These are phyloP conservation scores for Amanita polypyramis DNA, from an alignment of 768 basidiomycete species.

Conservation along the genomic window DNA sequence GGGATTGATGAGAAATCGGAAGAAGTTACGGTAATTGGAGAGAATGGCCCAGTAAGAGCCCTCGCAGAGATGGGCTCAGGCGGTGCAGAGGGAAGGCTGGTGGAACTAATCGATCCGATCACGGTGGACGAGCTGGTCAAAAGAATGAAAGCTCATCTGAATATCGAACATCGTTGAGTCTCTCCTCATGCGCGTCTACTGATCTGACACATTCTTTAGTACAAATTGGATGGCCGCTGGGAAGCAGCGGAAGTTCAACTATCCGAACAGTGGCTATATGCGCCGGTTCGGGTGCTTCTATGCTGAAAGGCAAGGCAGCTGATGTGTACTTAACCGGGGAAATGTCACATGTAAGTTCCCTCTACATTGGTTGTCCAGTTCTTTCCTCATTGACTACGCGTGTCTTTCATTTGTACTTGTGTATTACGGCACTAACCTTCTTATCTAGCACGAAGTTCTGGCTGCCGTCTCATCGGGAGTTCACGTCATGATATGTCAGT, in stretches of 20 bases:
- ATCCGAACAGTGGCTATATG: constrained; percentile 74
- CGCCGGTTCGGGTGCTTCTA: constrained; percentile 79
- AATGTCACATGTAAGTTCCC: constrained; percentile 66
- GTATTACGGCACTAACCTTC: constrained; percentile 8
- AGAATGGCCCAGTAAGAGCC: constrained; percentile 23
- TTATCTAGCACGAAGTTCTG: constrained; percentile 72
- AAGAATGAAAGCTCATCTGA: constrained; percentile 63
- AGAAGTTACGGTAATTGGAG: too few relatives aligned
- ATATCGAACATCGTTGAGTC: constrained; percentile 45
- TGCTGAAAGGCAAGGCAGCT: constrained; percentile 61
- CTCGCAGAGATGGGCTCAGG: constrained; percentile 22
- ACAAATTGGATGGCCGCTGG: constrained; percentile 48
- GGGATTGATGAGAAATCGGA: constrained; percentile 23
- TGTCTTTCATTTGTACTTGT: background rate
- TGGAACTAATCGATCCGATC: constrained; percentile 48
- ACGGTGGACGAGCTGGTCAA: constrained; percentile 48
- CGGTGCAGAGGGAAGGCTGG: constrained; percentile 61
- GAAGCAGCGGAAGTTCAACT: constrained; percentile 16
- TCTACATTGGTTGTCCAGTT: constrained; percentile 3
- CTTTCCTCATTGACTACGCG: background rate
- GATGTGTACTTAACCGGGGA: constrained; percentile 92
- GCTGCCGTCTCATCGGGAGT: constrained; percentile 67
- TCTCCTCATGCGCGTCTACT: constrained; percentile 5
- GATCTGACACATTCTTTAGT: constrained; percentile 27
- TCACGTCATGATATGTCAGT: constrained; percentile 78